phyloP scores from a whole-genome alignment of 2,329 filamentous ascomycete genomes.

The Penicillium expansum region DNA sequence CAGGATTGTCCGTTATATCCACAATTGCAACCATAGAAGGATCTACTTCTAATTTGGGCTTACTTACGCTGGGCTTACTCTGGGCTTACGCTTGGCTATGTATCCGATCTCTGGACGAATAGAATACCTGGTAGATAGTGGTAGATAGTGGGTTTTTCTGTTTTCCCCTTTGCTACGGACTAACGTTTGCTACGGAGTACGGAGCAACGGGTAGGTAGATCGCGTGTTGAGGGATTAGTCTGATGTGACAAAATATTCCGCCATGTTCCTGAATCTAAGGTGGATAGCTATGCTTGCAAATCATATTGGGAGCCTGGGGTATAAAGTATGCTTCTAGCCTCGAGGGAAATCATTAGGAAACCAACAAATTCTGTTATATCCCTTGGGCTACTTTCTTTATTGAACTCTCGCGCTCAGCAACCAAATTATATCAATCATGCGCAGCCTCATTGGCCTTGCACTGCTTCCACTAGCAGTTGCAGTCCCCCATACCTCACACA shows the following conservation, averaged over 20 bases:
- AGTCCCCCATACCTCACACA: conserved; percentile 7
- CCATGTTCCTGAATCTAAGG: neutral
- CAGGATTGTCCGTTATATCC: neutral
- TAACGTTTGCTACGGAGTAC: neutral
- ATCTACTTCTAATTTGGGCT: neutral
- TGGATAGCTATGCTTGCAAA: neutral
- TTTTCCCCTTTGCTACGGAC: neutral
- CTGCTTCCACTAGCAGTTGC: conserved; percentile 17
- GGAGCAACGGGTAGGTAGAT: neutral
- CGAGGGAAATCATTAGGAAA: neutral
- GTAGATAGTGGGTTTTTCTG: neutral
- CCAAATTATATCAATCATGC: conserved; percentile 11
- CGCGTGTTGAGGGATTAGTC: neutral
- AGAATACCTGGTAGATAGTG: neutral
- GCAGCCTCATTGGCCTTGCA: conserved; percentile 12
- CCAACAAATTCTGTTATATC: neutral
- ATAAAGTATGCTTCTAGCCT: neutral
- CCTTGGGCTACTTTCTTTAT: too few species aligned
- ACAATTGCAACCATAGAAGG: neutral
- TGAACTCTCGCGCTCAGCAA: neutral
- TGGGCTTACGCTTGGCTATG: neutral
- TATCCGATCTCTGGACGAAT: neutral
- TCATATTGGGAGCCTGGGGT: neutral
- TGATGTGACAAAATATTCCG: neutral
- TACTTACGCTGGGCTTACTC: neutral